A percentile compares a stretch with the other conserved stretches of the same genome.
Conservation (phyloP, 2,329 filamentous ascomycete genomes). For the Exophiala sideris region DNA sequence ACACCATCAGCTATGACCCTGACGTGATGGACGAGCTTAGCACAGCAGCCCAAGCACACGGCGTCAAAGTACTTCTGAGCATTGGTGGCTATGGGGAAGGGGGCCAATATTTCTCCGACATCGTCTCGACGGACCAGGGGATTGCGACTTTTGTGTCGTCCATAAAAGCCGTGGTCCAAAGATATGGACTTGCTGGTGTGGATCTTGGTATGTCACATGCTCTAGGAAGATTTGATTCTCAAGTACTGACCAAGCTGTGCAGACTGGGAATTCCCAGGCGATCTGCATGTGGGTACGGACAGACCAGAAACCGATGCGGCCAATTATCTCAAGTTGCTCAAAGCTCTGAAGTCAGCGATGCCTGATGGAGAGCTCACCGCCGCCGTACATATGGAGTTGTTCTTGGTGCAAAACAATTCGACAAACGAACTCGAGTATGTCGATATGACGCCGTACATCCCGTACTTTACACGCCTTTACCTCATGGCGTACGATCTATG, state of each 20-base stretch:
- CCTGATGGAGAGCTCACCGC: neutral
- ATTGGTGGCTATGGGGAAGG: conserved; percentile 1
- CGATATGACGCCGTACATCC: conserved; percentile 2
- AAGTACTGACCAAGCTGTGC: neutral
- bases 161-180: neutral
- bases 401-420: neutral
- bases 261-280: conserved; percentile 7
- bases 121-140: neutral
- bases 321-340: conserved; percentile 1
- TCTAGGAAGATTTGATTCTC: neutral
- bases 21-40: neutral
- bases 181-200: conserved; percentile 1
- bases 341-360: conserved; percentile 1
- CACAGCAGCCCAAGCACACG: neutral
- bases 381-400: conserved; percentile 1
- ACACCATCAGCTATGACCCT: neutral
- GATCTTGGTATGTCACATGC: neutral
- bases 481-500: conserved; percentile 7
- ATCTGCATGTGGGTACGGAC: neutral
- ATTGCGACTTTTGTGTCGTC: neutral
- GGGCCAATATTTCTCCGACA: conserved; percentile 3
- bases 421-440: neutral
- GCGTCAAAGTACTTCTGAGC: conserved; percentile 1
- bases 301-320: neutral
- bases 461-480: neutral